A percentile compares a stretch with the other conserved stretches of the same genome.
phyloP scores from a whole-genome alignment of 2,329 filamentous ascomycete genomes.

The Nigrospora osmanthi region DNA sequence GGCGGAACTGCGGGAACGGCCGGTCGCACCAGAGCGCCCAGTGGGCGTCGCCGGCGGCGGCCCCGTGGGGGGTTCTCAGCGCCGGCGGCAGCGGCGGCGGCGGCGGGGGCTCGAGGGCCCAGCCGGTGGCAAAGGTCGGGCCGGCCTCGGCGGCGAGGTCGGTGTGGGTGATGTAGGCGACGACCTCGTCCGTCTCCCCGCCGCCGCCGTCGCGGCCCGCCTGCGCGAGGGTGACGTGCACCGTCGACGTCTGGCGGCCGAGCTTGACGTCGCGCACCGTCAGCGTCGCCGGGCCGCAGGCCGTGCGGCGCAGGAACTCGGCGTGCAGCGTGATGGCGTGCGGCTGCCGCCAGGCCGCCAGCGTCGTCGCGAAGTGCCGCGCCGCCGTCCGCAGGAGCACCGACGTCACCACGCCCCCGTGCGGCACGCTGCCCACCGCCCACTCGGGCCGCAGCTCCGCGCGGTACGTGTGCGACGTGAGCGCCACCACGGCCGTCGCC shows the following conservation, averaged over 20 bases:
- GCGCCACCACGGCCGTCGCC: neutral
- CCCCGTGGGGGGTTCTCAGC: constrained; percentile 7
- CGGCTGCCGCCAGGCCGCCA: constrained; percentile 19
- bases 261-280: constrained; percentile 21
- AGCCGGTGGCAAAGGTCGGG: constrained; percentile 39
- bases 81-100: constrained; percentile 9
- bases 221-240: constrained; percentile 21
- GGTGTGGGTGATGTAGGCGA: constrained; percentile 57
- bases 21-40: constrained; percentile 12
- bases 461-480: constrained; percentile 4
- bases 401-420: constrained; percentile 63
- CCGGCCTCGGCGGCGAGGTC: constrained; percentile 54
- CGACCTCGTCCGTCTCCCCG: constrained; percentile 47
- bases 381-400: constrained; percentile 46
- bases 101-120: constrained; percentile 31
- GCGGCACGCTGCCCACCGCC: constrained; percentile 44
- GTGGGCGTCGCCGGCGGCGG: constrained; percentile 15
- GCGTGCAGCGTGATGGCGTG: constrained; percentile 19
- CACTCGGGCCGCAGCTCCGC: constrained; percentile 2
- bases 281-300: constrained; percentile 16
- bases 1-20: constrained; percentile 15
- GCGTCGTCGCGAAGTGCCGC: constrained; percentile 20
- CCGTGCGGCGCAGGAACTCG: constrained; percentile 23
- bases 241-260: constrained; percentile 24
- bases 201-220: neutral